Evolutionary conservation across 306 rosid genomes (phyloP).

Genomic region (Quercus mongolica): DNA sequence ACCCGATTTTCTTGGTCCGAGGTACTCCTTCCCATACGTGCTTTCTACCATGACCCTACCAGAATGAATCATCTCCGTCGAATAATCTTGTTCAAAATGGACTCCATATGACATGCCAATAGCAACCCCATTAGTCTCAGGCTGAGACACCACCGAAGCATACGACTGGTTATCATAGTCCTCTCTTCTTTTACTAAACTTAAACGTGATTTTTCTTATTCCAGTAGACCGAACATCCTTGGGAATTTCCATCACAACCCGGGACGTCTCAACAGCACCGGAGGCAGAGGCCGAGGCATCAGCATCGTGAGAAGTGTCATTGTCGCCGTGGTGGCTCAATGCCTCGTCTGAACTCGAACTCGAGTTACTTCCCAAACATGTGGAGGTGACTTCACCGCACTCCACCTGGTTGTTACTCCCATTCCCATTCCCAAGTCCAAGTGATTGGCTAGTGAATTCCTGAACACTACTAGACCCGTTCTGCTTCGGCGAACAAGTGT

Average conservation of each 20-base stretch:
- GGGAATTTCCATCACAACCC: constrained; percentile 81
- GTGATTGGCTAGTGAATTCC: constrained; percentile 79
- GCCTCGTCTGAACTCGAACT: constrained; percentile 61
- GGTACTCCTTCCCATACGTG: constrained; percentile 32
- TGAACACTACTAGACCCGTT: constrained; percentile 48
- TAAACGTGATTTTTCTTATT: constrained; percentile 81
- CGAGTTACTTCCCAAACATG: constrained; percentile 40
- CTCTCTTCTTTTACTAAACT: constrained; percentile 83
- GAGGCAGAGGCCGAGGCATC: constrained; percentile 22
- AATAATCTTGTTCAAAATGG: constrained; percentile 23
- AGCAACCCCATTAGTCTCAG: constrained; percentile 3
- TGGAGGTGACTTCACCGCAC: constrained; percentile 73
- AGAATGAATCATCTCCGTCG: constrained; percentile 27
- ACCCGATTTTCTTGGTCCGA: constrained; percentile 31
- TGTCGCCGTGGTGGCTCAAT: constrained; percentile 38
- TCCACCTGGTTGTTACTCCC: constrained; percentile 36
- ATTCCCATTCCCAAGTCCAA: constrained; percentile 24
- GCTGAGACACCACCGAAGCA: constrained; percentile 1
- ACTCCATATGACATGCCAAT: constrained; percentile 25
- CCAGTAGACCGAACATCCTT: constrained; percentile 74
- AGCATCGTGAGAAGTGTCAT: constrained; percentile 34
- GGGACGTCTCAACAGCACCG: constrained; percentile 45
- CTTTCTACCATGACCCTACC: constrained; percentile 33
- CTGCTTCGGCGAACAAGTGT: constrained; percentile 45
- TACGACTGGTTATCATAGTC: constrained; percentile 32